phyloP scores from a whole-genome alignment of 1,139 yeast species.

The Yamadazyma siamensis region DNA sequence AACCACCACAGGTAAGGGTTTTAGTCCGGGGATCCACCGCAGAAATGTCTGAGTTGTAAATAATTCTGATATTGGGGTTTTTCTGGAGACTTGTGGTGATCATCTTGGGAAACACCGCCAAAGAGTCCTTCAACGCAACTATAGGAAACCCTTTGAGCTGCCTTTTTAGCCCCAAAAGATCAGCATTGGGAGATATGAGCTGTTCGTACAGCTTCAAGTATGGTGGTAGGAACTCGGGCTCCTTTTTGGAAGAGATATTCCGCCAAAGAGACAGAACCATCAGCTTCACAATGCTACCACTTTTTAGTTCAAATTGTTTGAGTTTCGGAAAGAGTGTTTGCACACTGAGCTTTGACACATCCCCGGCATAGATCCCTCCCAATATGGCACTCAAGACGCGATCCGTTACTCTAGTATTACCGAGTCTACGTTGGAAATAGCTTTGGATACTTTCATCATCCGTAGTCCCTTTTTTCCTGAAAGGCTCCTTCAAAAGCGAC shows the following conservation, averaged over 20 bases:
- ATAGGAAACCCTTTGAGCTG: conserved; percentile 48
- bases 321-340: conserved; percentile 52
- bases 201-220: conserved; percentile 26
- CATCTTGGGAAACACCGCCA: conserved; percentile 48
- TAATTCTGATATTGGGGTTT: conserved; percentile 40
- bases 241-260: conserved; percentile 8
- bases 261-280: conserved; percentile 15
- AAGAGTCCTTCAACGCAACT: conserved; percentile 50
- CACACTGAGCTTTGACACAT: conserved; percentile 63
- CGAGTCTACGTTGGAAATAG: conserved; percentile 70
- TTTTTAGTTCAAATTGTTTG: conserved; percentile 52
- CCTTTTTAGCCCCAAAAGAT: conserved; percentile 31
- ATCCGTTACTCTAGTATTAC: conserved; percentile 49
- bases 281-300: conserved; percentile 55
- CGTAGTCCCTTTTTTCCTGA: conserved; percentile 19
- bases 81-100: conserved; percentile 32
- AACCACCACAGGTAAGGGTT: conserved; percentile 9
- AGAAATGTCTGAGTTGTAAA: conserved; percentile 19
- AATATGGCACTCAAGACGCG: conserved; percentile 76
- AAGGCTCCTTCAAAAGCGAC: conserved; percentile 44
- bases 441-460: conserved; percentile 71
- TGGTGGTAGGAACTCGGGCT: conserved; percentile 11
- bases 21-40: conserved; percentile 18
- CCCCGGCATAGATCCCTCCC: conserved; percentile 93
- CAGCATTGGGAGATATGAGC: conserved; percentile 32